These are phyloP conservation scores for Toxoplasma gondii DNA, from an alignment of 169 alveolate species.

Conservation along the genomic window DNA sequence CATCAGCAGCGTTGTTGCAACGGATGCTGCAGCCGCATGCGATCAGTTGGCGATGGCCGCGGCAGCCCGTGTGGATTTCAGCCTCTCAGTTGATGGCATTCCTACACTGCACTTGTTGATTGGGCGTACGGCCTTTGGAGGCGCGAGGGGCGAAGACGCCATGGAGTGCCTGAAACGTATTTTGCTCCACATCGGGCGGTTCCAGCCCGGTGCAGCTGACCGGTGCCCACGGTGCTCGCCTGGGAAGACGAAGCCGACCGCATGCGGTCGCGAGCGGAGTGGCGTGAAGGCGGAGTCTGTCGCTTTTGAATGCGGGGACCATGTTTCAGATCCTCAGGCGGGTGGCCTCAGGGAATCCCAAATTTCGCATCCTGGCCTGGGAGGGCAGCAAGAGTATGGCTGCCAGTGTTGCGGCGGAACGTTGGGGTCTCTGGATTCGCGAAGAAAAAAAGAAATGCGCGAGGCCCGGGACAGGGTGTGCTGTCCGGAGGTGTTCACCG, in stretches of 20 bases:
- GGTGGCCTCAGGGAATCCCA: background rate
- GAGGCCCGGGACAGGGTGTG: background rate
- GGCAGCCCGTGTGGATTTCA: conserved; percentile 41
- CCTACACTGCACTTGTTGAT: conserved; percentile 56
- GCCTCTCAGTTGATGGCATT: conserved; percentile 33
- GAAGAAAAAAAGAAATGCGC: no score
- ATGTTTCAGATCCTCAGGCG: background rate
- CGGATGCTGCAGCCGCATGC: conserved; percentile 53
- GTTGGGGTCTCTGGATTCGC: background rate
- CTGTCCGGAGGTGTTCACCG: background rate
- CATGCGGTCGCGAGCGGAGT: background rate
- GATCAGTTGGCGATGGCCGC: background rate
- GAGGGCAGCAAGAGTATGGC: background rate
- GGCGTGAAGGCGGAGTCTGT: conserved; percentile 13
- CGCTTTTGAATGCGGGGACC: background rate
- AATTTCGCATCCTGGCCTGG: background rate
- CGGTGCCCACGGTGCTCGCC: background rate
- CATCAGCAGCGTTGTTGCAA: no score
- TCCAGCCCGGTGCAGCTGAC: conserved; percentile 1
- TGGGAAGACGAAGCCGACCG: background rate
- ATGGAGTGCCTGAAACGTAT: conserved; percentile 56
- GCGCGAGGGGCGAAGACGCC: conserved; percentile 39
- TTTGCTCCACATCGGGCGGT: conserved; percentile 45
- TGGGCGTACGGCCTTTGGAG: conserved; percentile 44
- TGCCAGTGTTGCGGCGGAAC: background rate